These are phyloP conservation scores for Smittium mucronatum DNA, from an alignment of 371 early-diverging fungal species.

Conservation along the genomic window DNA sequence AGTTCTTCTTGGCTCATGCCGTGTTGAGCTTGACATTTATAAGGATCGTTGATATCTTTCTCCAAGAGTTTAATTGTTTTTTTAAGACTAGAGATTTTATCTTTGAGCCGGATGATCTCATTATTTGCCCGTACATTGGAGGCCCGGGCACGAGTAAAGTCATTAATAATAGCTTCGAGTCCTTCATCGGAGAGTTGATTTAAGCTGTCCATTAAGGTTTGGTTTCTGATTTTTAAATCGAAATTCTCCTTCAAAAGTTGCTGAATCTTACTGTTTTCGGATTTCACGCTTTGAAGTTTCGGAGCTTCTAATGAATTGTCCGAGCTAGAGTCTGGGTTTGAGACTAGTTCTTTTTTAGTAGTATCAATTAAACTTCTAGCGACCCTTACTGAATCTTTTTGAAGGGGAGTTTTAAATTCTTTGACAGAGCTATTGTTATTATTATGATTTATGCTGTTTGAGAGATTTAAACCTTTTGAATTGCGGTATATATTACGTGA, in stretches of 20 bases:
- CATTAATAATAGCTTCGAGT: constrained; percentile 1
- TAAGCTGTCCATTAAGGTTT: constrained; percentile 10
- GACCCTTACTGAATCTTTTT: neutral
- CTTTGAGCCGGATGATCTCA: neutral
- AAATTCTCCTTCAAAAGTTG: constrained; percentile 12
- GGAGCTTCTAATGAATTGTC: neutral
- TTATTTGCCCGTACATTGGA: constrained; percentile 8
- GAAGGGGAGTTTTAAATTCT: neutral
- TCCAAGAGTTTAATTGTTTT: neutral
- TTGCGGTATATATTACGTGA: neutral
- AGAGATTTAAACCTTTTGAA: neutral
- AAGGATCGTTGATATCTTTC: no score
- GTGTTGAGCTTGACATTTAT: neutral
- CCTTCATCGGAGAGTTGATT: constrained; percentile 11
- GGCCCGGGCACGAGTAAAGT: constrained; percentile 6
- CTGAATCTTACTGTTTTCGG: constrained; percentile 10
- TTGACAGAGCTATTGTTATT: neutral
- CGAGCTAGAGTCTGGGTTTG: neutral
- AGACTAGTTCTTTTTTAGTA: neutral
- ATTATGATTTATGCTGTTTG: neutral
- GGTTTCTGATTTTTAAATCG: constrained; percentile 14
- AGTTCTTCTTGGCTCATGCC: neutral
- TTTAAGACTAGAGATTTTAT: neutral
- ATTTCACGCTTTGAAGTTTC: neutral
- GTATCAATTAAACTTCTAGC: neutral